phyloP scores from a whole-genome alignment of 2,329 filamentous ascomycete species.

The Neocatenulostroma microsporum region DNA sequence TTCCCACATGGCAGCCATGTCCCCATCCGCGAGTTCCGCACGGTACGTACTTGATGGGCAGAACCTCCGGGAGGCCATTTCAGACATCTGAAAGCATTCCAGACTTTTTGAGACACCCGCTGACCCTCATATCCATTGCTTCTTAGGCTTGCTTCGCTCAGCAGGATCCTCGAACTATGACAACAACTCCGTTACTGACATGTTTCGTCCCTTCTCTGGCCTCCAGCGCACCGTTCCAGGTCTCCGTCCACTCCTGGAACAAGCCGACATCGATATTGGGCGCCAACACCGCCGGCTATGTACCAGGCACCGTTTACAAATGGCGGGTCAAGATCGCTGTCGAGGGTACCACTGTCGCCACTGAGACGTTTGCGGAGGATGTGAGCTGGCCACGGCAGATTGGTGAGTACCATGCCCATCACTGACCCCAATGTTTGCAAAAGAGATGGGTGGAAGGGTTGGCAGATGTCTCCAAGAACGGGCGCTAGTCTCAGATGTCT shows the following conservation, averaged over 20 bases:
- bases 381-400: slow-evolving; percentile 48
- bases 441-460: too few relatives aligned
- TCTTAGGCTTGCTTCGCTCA: slow-evolving; percentile 62
- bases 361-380: slow-evolving; percentile 47
- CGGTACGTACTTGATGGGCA: too few relatives aligned
- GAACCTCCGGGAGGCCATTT: too few relatives aligned
- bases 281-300: slow-evolving; percentile 5
- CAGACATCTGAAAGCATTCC: too few relatives aligned
- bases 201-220: slow-evolving; percentile 62
- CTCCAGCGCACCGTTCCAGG: slow-evolving; percentile 53
- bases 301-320: slow-evolving; percentile 4
- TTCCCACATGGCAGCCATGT: slow-evolving; percentile 58
- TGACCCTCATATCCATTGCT: too few relatives aligned
- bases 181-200: slow-evolving; percentile 40
- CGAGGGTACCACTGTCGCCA: slow-evolving; percentile 52
- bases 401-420: slow-evolving; percentile 32
- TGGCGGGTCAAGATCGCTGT: slow-evolving; percentile 54
- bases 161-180: slow-evolving; percentile 4
- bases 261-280: slow-evolving; percentile 35
- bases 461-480: too few relatives aligned
- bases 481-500: too few relatives aligned
- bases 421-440: slow-evolving; percentile 1
- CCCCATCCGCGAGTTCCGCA: slow-evolving; percentile 76
- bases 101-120: too few relatives aligned
- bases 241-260: slow-evolving; percentile 70